A percentile compares a stretch with the other conserved stretches of the same genome.
Conservation (phyloP, 1,284 basidiomycete genomes). For the Ceratobasidium sp. region DNA sequence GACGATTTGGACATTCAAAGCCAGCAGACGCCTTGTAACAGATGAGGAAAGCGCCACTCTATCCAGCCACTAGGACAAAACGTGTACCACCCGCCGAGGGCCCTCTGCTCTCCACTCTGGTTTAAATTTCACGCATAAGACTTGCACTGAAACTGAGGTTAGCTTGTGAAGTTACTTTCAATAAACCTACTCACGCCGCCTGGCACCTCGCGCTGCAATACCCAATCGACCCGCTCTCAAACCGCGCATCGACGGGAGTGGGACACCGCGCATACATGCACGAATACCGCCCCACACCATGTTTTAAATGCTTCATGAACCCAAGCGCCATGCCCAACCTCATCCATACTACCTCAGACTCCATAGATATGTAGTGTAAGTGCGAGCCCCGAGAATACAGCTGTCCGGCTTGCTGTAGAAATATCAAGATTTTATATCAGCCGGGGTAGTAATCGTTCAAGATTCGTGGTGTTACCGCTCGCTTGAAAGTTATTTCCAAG, state of each 20-base stretch:
- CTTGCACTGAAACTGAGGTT: too few species aligned
- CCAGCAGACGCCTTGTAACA: too few species aligned
- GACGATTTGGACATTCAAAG: too few species aligned
- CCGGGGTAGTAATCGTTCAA: background rate
- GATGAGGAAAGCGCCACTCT: too few species aligned
- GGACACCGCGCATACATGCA: constrained; percentile 1
- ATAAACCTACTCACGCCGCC: background rate
- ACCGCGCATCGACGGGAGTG: background rate
- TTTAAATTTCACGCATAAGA: too few species aligned
- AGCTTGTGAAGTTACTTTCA: background rate
- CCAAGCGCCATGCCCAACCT: background rate
- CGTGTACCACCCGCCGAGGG: too few species aligned
- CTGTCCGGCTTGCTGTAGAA: background rate
- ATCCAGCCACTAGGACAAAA: too few species aligned
- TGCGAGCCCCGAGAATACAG: background rate
- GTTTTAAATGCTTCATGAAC: background rate
- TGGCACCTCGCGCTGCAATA: constrained; percentile 1
- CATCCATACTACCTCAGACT: background rate
- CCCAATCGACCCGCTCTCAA: background rate
- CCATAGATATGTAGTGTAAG: background rate
- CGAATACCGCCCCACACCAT: background rate
- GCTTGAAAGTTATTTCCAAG: background rate
- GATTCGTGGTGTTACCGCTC: background rate
- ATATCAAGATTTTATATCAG: background rate
- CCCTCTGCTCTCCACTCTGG: too few species aligned